Conservation (phyloP, 768 basidiomycete genomes). For the Boletus subcaerulescens region DNA sequence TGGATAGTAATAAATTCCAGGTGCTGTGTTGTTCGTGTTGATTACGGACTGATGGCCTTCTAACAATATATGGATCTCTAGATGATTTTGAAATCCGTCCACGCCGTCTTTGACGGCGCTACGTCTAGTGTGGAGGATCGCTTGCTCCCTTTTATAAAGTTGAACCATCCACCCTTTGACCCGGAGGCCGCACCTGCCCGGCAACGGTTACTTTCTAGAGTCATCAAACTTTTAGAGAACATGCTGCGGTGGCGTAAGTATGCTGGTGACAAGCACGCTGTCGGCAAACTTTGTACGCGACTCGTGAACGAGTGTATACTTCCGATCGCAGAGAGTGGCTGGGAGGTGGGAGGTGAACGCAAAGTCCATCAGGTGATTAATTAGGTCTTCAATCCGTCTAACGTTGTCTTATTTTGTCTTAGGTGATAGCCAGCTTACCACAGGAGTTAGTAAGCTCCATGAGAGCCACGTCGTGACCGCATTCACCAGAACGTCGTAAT, state of each 20-base stretch:
- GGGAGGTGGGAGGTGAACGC: conserved; percentile 85
- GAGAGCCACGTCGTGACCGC: conserved; percentile 10
- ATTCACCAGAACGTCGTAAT: conserved; percentile 14
- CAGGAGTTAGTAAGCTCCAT: conserved; percentile 25
- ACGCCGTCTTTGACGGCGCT: conserved; percentile 51
- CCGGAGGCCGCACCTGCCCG: conserved; percentile 74
- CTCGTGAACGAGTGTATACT: conserved; percentile 60
- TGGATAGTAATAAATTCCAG: conserved; percentile 60
- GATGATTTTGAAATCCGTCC: conserved; percentile 57
- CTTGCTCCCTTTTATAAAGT: conserved; percentile 47
- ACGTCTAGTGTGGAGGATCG: conserved; percentile 49
- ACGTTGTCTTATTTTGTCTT: conserved; percentile 3
- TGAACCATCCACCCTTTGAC: conserved; percentile 56
- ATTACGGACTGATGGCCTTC: not conserved
- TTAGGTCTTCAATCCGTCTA: not conserved
- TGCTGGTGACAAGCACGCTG: conserved; percentile 54
- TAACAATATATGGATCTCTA: conserved; percentile 28
- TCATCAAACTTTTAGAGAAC: conserved; percentile 71
- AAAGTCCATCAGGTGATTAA: conserved; percentile 54
- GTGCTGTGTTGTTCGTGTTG: conserved; percentile 32
- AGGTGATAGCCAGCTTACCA: conserved; percentile 26
- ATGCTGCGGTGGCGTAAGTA: conserved; percentile 76
- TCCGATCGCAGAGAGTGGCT: conserved; percentile 68
- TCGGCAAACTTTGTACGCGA: conserved; percentile 51
- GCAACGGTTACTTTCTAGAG: conserved; percentile 60